Percentiles rank a stretch among this genome's conserved stretches.
Conservation (phyloP, 768 basidiomycete species). For the Rhodotorula sphaerocarpa region DNA sequence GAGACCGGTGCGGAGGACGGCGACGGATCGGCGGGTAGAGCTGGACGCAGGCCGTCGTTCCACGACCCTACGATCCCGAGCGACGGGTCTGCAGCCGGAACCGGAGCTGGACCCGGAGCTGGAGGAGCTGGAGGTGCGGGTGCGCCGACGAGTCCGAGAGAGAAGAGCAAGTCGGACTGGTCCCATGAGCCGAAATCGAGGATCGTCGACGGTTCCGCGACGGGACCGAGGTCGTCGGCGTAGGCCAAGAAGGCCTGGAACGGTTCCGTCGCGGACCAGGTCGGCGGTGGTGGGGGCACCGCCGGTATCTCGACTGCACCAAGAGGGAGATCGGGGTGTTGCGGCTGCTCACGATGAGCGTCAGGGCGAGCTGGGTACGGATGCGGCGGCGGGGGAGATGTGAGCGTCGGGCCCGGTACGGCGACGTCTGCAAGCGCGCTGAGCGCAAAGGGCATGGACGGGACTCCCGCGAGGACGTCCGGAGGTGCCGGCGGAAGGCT, state of each 20-base stretch:
- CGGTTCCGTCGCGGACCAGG: not conserved
- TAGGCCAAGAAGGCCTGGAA: constrained; percentile 30
- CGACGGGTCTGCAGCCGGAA: not conserved
- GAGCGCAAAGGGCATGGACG: not conserved
- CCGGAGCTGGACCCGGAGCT: no score
- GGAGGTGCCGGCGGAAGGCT: no score
- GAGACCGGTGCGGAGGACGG: no score
- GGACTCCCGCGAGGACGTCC: no score
- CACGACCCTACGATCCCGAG: not conserved
- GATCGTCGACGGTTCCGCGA: constrained; percentile 6
- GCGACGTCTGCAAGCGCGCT: not conserved
- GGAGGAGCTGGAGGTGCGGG: not conserved
- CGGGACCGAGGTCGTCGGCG: constrained; percentile 16
- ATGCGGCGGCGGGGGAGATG: not conserved
- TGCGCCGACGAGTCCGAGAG: constrained; percentile 21
- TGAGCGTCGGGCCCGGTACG: not conserved
- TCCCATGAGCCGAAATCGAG: constrained; percentile 32
- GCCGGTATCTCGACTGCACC: no score
- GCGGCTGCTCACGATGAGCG: not conserved
- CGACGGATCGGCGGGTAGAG: not conserved
- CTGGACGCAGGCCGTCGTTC: not conserved
- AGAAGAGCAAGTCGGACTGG: constrained; percentile 27
- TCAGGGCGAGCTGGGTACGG: no score
- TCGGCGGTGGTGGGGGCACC: no score
- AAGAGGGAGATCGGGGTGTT: not conserved